phyloP scores from a whole-genome alignment of 805 yeast genomes.

The Sugiyamaella qingdaonensis region DNA sequence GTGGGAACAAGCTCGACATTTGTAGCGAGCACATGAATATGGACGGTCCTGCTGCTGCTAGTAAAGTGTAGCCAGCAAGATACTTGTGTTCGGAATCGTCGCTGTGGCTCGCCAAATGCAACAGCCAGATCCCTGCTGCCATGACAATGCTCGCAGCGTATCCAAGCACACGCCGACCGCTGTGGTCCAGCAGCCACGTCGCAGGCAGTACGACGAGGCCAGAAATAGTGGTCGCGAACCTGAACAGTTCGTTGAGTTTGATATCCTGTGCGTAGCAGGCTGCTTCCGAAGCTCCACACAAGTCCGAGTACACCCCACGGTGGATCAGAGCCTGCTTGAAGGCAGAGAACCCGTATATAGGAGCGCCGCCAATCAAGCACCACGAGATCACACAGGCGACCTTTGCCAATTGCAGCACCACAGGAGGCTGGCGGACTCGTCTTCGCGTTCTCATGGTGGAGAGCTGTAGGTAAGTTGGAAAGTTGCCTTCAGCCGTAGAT shows the following conservation, averaged over 20 bases:
- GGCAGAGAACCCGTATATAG: conserved; percentile 94
- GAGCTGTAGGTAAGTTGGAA: too few relatives aligned
- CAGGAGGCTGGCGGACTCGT: neutral
- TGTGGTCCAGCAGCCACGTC: conserved; percentile 70
- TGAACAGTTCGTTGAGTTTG: conserved; percentile 75
- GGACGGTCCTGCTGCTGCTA: conserved; percentile 93
- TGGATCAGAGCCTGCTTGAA: conserved; percentile 73
- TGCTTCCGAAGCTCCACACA: conserved; percentile 45
- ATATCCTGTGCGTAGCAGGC: conserved; percentile 55
- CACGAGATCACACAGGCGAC: conserved; percentile 71
- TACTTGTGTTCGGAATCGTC: conserved; percentile 55
- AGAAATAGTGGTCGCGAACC: conserved; percentile 81
- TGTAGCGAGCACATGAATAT: conserved; percentile 89
- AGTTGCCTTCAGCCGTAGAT: too few relatives aligned
- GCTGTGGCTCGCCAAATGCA: conserved; percentile 38
- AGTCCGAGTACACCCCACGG: conserved; percentile 69
- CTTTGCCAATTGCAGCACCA: conserved; percentile 28
- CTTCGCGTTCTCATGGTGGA: neutral
- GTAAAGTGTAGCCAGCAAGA: conserved; percentile 62
- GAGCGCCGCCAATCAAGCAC: conserved; percentile 92
- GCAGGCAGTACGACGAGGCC: conserved; percentile 79
- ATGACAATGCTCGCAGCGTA: conserved; percentile 58
- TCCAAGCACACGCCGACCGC: conserved; percentile 80
- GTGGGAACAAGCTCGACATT: conserved; percentile 81
- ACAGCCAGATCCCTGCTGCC: conserved; percentile 48